phyloP scores from a whole-genome alignment of 371 early-diverging fungal genomes.

The Syncephalastrum monosporum region DNA sequence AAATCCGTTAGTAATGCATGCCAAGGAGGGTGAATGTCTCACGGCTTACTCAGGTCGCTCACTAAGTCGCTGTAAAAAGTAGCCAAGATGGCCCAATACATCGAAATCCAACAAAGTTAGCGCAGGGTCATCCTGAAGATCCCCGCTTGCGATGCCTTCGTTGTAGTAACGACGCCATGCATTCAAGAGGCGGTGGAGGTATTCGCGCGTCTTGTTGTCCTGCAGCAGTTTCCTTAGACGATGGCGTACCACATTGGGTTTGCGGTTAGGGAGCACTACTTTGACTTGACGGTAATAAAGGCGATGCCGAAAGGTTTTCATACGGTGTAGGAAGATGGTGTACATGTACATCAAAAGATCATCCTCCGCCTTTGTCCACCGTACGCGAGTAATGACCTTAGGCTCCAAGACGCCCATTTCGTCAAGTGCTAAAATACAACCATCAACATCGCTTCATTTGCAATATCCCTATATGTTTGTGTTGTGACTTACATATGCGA shows the following conservation, averaged over 20 bases:
- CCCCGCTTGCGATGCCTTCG: constrained; percentile 34
- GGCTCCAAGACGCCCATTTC: too few species aligned
- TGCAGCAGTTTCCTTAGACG: constrained; percentile 31
- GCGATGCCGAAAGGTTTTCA: constrained; percentile 5
- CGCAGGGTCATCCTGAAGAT: constrained; percentile 25
- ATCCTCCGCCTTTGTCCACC: constrained; percentile 51
- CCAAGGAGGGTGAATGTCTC: too few species aligned
- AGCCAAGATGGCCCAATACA: constrained; percentile 28
- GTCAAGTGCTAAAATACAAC: too few species aligned
- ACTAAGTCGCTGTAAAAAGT: constrained; percentile 30
- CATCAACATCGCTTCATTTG: too few species aligned
- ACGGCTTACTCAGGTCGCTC: too few species aligned
- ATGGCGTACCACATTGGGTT: constrained; percentile 28
- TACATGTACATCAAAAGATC: constrained; percentile 43
- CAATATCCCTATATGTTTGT: too few species aligned
- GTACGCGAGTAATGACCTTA: constrained; percentile 13
- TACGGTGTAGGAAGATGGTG: constrained; percentile 29
- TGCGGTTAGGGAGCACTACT: constrained; percentile 22
- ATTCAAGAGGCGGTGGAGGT: constrained; percentile 17
- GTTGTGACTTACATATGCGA: too few species aligned
- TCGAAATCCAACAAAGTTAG: constrained; percentile 27
- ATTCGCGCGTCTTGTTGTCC: constrained; percentile 20
- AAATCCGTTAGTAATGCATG: too few species aligned
- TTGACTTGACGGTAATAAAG: constrained; percentile 39
- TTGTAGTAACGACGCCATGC: constrained; percentile 41